These are phyloP conservation scores for Saccharomycopsis hybrid DNA, from an alignment of 1,139 yeast genomes.

Conservation along the genomic window DNA sequence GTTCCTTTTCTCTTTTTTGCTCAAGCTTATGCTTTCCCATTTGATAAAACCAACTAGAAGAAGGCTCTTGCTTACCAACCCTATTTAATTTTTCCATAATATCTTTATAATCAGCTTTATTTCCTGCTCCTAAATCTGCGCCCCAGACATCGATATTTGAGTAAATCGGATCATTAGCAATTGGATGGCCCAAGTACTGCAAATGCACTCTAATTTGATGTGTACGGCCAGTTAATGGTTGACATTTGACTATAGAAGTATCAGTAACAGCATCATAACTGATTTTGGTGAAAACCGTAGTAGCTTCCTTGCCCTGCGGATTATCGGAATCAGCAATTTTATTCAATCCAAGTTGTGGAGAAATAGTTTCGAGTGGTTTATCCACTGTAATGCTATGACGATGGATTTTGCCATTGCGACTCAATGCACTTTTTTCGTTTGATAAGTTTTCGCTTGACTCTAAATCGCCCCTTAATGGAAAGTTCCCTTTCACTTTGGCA, in stretches of 20 bases:
- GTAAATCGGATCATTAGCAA: conserved; percentile 67
- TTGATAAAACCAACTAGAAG: conserved; percentile 64
- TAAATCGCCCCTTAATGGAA: conserved; percentile 38
- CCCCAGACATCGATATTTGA: conserved; percentile 72
- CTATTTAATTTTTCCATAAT: conserved; percentile 45
- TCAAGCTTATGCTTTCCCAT: no score
- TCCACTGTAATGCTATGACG: conserved; percentile 46
- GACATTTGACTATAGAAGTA: conserved; percentile 56
- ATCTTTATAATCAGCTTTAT: conserved; percentile 41
- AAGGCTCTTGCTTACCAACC: conserved; percentile 63
- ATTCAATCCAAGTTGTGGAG: conserved; percentile 76
- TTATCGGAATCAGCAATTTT: conserved; percentile 37
- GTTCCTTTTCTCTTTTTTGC: no score
- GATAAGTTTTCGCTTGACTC: neutral
- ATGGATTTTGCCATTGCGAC: no score
- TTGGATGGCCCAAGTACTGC: conserved; percentile 59
- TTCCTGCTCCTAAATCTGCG: conserved; percentile 45
- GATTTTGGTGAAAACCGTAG: conserved; percentile 35
- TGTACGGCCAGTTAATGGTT: conserved; percentile 67
- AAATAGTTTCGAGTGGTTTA: conserved; percentile 62
- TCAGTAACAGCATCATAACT: conserved; percentile 30
- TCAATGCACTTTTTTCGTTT: no score
- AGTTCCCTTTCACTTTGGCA: conserved; percentile 82
- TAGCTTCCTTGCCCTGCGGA: conserved; percentile 55
- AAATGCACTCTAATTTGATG: conserved; percentile 77